Evolutionary conservation across 225 moss, liverwort and hornwort genomes (phyloP).

Genomic region (Thuidium tamariscinum): DNA sequence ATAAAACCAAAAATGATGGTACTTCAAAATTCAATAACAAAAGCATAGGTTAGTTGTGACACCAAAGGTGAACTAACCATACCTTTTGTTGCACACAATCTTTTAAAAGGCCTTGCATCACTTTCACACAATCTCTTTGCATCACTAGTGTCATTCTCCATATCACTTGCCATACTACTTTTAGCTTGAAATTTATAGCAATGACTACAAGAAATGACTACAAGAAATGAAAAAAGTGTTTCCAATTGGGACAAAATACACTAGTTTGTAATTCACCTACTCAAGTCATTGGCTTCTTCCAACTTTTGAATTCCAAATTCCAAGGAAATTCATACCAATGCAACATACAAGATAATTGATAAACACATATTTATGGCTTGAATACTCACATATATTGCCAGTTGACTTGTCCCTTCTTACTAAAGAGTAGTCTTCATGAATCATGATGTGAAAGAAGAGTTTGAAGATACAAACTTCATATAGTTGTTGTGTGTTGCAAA

Average conservation of each 20-base stretch:
- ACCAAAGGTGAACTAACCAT: no score
- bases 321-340: fast-evolving
- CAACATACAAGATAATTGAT: neutral
- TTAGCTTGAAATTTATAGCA: no score
- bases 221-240: neutral
- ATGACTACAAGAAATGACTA: fast-evolving
- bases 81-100: no score
- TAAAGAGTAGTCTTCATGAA: no score
- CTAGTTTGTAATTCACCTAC: no score
- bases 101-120: fast-evolving
- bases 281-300: neutral
- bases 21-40: no score
- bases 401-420: no score
- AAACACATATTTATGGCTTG: fast-evolving
- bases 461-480: no score
- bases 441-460: no score
- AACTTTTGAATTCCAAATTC: fast-evolving
- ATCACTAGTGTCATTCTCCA: neutral
- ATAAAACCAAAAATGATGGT: no score
- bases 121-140: no score
- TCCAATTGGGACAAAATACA: neutral
- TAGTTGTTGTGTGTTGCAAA: neutral
- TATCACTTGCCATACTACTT: fast-evolving
- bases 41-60: fast-evolving
- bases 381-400: no score